These are phyloP conservation scores for Diplosphaera chodatii DNA, from an alignment of 139 green algal species.

Conservation along the genomic window DNA sequence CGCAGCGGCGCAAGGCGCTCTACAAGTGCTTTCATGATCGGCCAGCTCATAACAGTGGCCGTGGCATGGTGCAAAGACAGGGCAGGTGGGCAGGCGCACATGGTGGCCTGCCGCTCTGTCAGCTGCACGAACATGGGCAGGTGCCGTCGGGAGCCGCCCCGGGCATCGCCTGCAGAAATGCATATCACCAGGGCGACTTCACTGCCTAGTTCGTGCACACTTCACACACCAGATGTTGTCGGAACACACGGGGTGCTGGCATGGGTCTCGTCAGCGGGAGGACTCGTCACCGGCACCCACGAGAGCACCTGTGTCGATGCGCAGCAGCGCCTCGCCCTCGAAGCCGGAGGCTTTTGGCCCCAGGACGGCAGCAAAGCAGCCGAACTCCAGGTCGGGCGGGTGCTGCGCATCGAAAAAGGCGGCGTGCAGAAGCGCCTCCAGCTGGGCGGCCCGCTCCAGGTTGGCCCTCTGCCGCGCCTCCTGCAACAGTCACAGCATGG, in stretches of 20 bases:
- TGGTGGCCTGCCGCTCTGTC: conserved; percentile 3
- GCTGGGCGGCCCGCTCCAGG: background rate
- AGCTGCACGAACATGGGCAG: conserved; percentile 19
- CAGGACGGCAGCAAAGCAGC: conserved; percentile 38
- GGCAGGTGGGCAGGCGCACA: background rate
- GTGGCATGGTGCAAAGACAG: background rate
- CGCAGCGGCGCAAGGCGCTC: too few relatives aligned
- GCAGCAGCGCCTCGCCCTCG: conserved; percentile 37
- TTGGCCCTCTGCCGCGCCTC: background rate
- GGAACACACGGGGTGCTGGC: too few relatives aligned
- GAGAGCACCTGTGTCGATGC: conserved; percentile 36
- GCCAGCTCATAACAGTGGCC: too few relatives aligned
- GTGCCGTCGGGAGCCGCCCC: conserved; percentile 4
- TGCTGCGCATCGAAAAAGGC: conserved; percentile 20
- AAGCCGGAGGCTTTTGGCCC: conserved; percentile 19
- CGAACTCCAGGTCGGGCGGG: conserved; percentile 52
- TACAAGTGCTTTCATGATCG: too few relatives aligned
- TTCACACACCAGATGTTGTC: too few relatives aligned
- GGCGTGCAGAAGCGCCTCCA: conserved; percentile 1
- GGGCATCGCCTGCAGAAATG: background rate
- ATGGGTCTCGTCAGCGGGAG: too few relatives aligned
- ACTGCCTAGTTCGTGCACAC: too few relatives aligned
- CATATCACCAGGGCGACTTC: too few relatives aligned
- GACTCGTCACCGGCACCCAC: too few relatives aligned
- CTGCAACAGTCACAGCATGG: too few relatives aligned